phyloP scores from a whole-genome alignment of 352 stramenopile species.

The Globisporangium irregulare region DNA sequence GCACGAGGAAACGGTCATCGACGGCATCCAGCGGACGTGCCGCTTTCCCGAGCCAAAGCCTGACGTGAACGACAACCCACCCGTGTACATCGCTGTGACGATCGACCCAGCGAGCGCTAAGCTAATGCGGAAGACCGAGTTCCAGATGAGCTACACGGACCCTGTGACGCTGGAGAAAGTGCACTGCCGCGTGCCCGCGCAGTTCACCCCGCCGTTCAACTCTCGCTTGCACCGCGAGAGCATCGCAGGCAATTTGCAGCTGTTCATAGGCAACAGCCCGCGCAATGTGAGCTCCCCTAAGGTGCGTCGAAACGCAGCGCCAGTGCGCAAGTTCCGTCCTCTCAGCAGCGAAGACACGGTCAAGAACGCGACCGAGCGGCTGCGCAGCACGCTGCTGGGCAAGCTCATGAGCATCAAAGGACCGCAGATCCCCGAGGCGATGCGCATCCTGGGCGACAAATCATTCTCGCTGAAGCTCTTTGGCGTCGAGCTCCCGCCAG shows the following conservation, averaged over 20 bases:
- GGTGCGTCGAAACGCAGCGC: conserved; percentile 15
- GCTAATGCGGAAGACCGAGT: conserved; percentile 32
- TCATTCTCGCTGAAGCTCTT: conserved; percentile 51
- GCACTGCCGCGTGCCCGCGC: conserved; percentile 31
- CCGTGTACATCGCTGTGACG: conserved; percentile 56
- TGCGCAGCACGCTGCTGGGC: conserved; percentile 47
- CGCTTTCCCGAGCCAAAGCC: conserved; percentile 25
- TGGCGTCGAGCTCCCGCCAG: conserved; percentile 45
- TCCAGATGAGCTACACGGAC: conserved; percentile 61
- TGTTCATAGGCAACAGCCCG: conserved; percentile 70
- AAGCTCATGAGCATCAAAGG: conserved; percentile 58
- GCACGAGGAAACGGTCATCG: conserved; percentile 16
- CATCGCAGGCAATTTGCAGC: conserved; percentile 48
- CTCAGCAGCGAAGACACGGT: conserved; percentile 14
- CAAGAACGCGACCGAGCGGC: conserved; percentile 39
- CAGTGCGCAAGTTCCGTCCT: conserved; percentile 20
- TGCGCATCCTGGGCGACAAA: conserved; percentile 55
- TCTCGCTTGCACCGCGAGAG: conserved; percentile 30
- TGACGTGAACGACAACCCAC: conserved; percentile 38
- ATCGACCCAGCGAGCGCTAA: conserved; percentile 34
- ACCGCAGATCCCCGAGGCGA: conserved; percentile 46
- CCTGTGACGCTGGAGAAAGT: conserved; percentile 36
- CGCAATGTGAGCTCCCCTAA: conserved; percentile 41
- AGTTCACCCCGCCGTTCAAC: conserved; percentile 25
- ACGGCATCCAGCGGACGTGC: conserved; percentile 23